Evolutionary conservation across 441 rosid species (phyloP), one percentile per base, ranked within the genome.

Genomic region (Adansonia grandidieri): DNA sequence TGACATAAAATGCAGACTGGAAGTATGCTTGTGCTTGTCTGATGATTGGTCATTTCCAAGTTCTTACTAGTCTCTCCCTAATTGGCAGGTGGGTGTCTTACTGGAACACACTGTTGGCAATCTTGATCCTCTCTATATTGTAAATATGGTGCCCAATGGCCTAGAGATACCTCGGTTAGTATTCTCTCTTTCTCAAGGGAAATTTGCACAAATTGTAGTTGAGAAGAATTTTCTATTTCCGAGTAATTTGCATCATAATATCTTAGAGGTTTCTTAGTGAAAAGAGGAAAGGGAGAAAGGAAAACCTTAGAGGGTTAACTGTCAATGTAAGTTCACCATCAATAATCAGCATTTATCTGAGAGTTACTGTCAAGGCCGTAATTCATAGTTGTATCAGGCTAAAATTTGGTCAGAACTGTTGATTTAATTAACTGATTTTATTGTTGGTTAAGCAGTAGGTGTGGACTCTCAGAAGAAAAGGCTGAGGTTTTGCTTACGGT

Each of bases 51-150:
- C 5, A 47, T 60, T 24, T 40, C 8, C 57, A 40, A 20, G 11
- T 50, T 57, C 56, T 82, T 28, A 84, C 69, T 22, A 2, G 76
- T 60, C 15, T 83, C 85, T 42, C 57, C 50, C 77, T 77, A 57
- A 83, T 78, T 87, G 83, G 77, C 86, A 96, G 99, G 99, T 97
- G 20, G 98, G 99, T 45, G 85, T 95, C 80, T 77, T 95, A 86
- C 86, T 97, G 84, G 99, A 97, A 87, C 99, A 97, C 88, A 97
- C 99, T 8, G 98, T 97, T 75, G 98, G 98, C 78, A 92, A 95
- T 88, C 98, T 95, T 17, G 97, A 97, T 84, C 99, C 98, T 77
- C 89, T 95, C 45, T 91, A 93, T 84, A 97, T 97, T 74, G 98
- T 97, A 85, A 97, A 95, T 83, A 89, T 89, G 93, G 97, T 97